Evolutionary conservation across 148 eudicot species (phyloP), one percentile per base, ranked within the genome.

Genomic region (Vaccinium darrowii): DNA sequence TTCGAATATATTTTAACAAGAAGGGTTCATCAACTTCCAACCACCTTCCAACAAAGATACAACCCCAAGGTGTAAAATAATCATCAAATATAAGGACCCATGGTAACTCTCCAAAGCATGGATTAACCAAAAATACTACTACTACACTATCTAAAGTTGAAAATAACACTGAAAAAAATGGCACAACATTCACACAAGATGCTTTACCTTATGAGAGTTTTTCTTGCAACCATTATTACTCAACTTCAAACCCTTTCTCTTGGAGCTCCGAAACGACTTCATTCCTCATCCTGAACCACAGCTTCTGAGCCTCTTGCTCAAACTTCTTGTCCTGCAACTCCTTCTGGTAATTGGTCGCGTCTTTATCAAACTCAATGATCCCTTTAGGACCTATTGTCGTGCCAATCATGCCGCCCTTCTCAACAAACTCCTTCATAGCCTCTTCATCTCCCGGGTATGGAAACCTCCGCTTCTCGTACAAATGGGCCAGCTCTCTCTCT

Each of bases 341-440:
- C 84, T 93, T 92, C 93, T 93, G 97, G 90, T 87, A 94, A 84
- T 96, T 94, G 13, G 69, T 71, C 10, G 92, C 74, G 84, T 93
- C 95, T 80, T 90, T 92, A 78, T 96, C 98, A 12, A 86, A 81
- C 81, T 96, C 98, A 6, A 93, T 76, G 71, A 89, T 58, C 54
- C 99, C 99, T 90, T 92, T 94, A 1, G 99, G 97, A 8, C 95
- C 98, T 51, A 96, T 94, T 1, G 92, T 90, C 11, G 98, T 96
- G 7, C 99, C 99, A 81, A 96, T 96, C 99, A 96, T 96, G 78
- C 99, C 99, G 23, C 99, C 98, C 76, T 94, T 93, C 0, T 91
- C 87, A 16, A 96, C 43, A 76, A 96, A 94, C 88, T 96, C 98
- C 78, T 92, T 91, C 99, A 96, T 96, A 10, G 99, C 98, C 79